phyloP scores from a whole-genome alignment of 129 eudicot species.

The Flaveria linearis region DNA sequence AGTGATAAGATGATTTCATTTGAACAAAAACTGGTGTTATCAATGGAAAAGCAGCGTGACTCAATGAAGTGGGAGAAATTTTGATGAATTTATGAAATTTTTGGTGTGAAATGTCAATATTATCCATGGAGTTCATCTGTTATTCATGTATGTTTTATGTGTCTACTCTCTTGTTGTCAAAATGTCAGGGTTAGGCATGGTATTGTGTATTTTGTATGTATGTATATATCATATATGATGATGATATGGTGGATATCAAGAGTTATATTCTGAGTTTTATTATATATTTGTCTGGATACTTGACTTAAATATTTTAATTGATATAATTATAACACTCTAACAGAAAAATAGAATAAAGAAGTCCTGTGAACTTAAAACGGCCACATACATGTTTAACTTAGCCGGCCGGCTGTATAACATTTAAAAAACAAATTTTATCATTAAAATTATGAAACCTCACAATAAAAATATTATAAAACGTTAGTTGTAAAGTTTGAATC shows the following conservation, averaged over 20 bases:
- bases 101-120: background rate
- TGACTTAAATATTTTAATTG: background rate
- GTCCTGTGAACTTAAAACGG: background rate
- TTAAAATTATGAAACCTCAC: background rate
- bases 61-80: constrained; percentile 67
- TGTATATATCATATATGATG: background rate
- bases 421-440: too few relatives aligned
- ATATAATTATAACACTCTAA: background rate
- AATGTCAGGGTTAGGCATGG: background rate
- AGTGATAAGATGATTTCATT: constrained; percentile 25
- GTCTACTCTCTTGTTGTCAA: background rate
- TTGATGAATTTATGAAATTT: constrained; percentile 29
- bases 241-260: constrained; percentile 5
- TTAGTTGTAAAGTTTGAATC: too few relatives aligned
- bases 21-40: constrained; percentile 32
- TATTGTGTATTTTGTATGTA: constrained; percentile 6
- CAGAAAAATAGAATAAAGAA: background rate
- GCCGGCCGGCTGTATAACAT: background rate
- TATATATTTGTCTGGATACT: background rate
- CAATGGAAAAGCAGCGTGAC: constrained; percentile 39
- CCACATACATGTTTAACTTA: background rate
- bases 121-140: background rate
- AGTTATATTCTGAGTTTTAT: background rate
- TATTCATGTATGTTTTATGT: constrained; percentile 6
- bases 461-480: too few relatives aligned